Conservation (phyloP, 768 basidiomycete species). For the Omphalotus guepiniiformis region DNA sequence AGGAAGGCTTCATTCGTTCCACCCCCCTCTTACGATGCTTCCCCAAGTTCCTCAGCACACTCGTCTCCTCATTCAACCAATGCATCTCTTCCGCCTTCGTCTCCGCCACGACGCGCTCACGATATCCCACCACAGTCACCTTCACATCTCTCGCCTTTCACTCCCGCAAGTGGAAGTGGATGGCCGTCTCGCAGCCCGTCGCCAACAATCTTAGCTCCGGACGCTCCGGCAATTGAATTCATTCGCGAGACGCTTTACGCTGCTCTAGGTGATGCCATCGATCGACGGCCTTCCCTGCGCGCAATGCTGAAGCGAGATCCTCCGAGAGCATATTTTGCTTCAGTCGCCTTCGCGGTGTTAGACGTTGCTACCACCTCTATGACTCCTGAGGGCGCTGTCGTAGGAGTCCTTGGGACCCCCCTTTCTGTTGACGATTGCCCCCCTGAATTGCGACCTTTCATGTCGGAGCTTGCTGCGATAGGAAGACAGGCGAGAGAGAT, state of each 20-base stretch:
- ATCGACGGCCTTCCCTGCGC: constrained; percentile 49
- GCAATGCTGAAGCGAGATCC: constrained; percentile 57
- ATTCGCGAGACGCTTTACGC: constrained; percentile 89
- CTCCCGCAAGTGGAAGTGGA: constrained; percentile 8
- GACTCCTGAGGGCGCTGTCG: constrained; percentile 44
- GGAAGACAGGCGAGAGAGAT: constrained; percentile 46
- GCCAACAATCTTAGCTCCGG: constrained; percentile 38
- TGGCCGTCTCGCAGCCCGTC: constrained; percentile 25
- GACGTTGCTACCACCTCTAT: constrained; percentile 54
- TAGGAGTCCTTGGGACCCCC: constrained; percentile 53
- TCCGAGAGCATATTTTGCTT: constrained; percentile 73
- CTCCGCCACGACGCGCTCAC: constrained; percentile 15
- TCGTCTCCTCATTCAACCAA: constrained; percentile 16
- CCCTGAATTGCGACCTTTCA: constrained; percentile 57
- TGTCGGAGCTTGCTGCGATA: constrained; percentile 57
- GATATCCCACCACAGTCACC: constrained; percentile 22
- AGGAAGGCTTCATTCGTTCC: constrained; percentile 64
- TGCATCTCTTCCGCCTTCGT: constrained; percentile 18
- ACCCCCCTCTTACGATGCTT: constrained; percentile 58
- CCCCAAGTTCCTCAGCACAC: constrained; percentile 19
- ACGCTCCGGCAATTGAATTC: constrained; percentile 64
- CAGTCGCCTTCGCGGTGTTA: constrained; percentile 69
- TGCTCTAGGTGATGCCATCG: constrained; percentile 66
- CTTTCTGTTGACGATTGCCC: constrained; percentile 64
- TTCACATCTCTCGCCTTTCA: constrained; percentile 23